These are phyloP conservation scores for Plasmodium cynomolgi DNA, from an alignment of 169 alveolate genomes.

Conservation along the genomic window DNA sequence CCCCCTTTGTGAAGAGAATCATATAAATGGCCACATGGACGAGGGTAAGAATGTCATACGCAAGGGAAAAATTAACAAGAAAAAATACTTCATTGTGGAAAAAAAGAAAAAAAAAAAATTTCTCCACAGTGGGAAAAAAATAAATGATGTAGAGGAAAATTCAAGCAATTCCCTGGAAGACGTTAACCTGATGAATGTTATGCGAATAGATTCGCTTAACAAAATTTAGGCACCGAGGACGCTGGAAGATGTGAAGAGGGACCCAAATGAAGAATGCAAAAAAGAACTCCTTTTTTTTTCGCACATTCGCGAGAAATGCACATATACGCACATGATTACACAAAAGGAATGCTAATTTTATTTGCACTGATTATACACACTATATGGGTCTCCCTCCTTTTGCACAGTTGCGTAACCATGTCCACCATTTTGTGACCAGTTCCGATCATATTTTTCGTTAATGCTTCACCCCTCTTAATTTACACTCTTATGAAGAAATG, in stretches of 20 bases:
- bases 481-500: too few relatives aligned
- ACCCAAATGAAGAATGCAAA: neutral
- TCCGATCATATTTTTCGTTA: neutral
- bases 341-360: neutral
- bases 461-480: neutral
- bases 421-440: neutral
- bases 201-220: constrained; percentile 60
- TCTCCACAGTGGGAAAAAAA: neutral
- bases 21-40: neutral
- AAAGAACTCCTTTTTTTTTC: neutral
- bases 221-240: neutral
- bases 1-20: neutral
- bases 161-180: constrained; percentile 61
- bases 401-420: neutral
- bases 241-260: neutral
- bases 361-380: neutral
- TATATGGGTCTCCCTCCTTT: neutral
- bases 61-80: constrained; percentile 43
- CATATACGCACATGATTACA: too few relatives aligned
- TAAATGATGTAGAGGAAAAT: constrained; percentile 11
- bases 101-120: constrained; percentile 51
- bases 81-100: constrained; percentile 34
- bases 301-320: too few relatives aligned
- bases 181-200: constrained; percentile 44
- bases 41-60: constrained; percentile 4